A percentile compares a stretch with the other conserved stretches of the same genome.
phyloP scores from a whole-genome alignment of 768 basidiomycete genomes.

The Megacollybia marginata region DNA sequence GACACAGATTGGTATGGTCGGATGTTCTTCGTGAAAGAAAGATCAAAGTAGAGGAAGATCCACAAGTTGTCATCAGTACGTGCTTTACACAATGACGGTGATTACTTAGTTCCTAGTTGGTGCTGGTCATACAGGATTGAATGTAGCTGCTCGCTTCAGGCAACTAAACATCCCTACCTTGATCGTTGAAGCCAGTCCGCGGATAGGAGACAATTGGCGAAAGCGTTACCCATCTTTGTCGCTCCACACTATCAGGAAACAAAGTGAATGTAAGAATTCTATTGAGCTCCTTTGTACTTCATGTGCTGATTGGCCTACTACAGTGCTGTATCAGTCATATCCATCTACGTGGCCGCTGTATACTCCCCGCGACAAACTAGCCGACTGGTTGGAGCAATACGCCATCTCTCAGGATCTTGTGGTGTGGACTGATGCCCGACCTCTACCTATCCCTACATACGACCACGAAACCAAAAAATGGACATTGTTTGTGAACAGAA shows the following conservation, averaged over 20 bases:
- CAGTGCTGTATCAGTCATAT: constrained; percentile 32
- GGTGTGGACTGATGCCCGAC: constrained; percentile 31
- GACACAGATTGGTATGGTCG: constrained; percentile 25
- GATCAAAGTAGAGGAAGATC: constrained; percentile 27
- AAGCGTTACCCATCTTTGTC: constrained; percentile 52
- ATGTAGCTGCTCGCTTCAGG: background rate
- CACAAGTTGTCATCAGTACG: constrained; percentile 32
- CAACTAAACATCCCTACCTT: constrained; percentile 39
- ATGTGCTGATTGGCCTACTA: background rate
- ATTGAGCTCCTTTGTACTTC: constrained; percentile 1
- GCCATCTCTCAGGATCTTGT: constrained; percentile 30
- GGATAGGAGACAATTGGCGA: constrained; percentile 58
- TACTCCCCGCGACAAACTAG: constrained; percentile 33
- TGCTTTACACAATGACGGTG: background rate
- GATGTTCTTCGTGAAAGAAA: constrained; percentile 26
- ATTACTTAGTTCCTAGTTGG: background rate
- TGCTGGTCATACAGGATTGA: constrained; percentile 12
- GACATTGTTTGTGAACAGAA: constrained; percentile 24
- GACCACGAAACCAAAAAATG: constrained; percentile 23
- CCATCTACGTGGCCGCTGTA: constrained; percentile 33
- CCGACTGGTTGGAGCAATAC: constrained; percentile 38
- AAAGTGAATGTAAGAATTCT: constrained; percentile 9
- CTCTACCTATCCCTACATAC: constrained; percentile 25
- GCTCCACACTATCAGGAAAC: constrained; percentile 31
- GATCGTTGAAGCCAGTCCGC: constrained; percentile 47